Evolutionary conservation across 192 early-diverging fungal species (phyloP).

Genomic region (Pecoramyces ruminantium): DNA sequence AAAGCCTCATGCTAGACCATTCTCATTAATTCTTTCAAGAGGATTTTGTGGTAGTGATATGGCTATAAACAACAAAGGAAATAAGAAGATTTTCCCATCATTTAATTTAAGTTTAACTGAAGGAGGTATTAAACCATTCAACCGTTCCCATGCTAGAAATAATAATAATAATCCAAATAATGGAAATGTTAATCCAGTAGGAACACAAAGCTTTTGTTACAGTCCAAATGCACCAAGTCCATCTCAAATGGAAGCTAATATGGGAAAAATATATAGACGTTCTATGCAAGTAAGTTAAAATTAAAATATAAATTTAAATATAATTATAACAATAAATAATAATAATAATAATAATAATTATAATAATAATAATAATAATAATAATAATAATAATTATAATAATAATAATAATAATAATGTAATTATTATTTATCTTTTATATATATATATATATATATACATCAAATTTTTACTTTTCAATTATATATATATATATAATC

Average conservation of each 20-base stretch:
- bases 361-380: not conserved
- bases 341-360: too few species aligned
- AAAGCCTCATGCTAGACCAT: not conserved
- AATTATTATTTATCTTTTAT: too few species aligned
- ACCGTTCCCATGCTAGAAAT: not conserved
- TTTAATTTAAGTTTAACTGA: not conserved
- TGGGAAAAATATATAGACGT: not conserved
- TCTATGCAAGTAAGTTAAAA: not conserved
- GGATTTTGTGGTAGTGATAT: not conserved
- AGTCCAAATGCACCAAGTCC: not conserved
- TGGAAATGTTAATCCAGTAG: too few species aligned
- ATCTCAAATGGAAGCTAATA: not conserved
- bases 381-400: too few species aligned
- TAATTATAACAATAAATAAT: too few species aligned
- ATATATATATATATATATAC: too few species aligned
- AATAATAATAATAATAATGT: too few species aligned
- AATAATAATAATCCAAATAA: too few species aligned
- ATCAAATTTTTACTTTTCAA: too few species aligned
- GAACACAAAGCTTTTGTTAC: not conserved
- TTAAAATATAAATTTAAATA: too few species aligned
- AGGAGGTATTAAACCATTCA: not conserved
- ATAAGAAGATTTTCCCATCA: not conserved
- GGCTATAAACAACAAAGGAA: not conserved
- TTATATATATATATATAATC: too few species aligned
- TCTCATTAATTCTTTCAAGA: not conserved